Conservation (phyloP, 106 monocot species). For the Dendrobium chrysotoxum region DNA sequence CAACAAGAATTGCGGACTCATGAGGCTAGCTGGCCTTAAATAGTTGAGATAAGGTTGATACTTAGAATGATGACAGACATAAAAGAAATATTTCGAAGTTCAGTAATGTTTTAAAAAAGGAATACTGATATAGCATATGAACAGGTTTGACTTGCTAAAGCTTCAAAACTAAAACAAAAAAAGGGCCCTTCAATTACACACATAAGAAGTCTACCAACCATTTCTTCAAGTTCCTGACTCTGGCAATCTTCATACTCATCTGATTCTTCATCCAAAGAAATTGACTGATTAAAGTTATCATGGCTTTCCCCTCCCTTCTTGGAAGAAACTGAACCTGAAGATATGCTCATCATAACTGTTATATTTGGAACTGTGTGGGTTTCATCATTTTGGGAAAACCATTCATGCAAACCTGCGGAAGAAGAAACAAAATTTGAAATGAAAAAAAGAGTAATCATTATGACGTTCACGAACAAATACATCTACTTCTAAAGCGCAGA, state of each 20-base stretch:
- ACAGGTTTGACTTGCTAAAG: background rate
- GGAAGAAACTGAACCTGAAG: conserved; percentile 29
- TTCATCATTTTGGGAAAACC: conserved; percentile 90
- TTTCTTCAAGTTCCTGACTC: conserved; percentile 43
- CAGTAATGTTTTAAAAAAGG: background rate
- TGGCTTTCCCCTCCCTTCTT: conserved; percentile 47
- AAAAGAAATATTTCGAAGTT: background rate
- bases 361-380: conserved; percentile 46
- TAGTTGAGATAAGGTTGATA: too few relatives aligned
- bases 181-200: background rate
- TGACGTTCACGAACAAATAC: too few relatives aligned
- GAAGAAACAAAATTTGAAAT: background rate
- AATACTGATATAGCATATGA: background rate
- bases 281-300: conserved; percentile 21
- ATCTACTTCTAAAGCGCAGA: too few relatives aligned
- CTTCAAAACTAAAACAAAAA: background rate
- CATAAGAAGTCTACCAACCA: conserved; percentile 29
- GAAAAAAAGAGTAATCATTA: too few relatives aligned
- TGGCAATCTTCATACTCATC: conserved; percentile 86
- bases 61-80: background rate
- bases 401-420: conserved; percentile 74
- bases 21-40: background rate
- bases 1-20: background rate
- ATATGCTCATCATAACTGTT: conserved; percentile 65
- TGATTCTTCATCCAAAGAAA: conserved; percentile 67